A percentile compares a stretch with the other conserved stretches of the same genome.
Conservation (phyloP, 495 filamentous ascomycete genomes). For the Daldinia caldariorum region DNA sequence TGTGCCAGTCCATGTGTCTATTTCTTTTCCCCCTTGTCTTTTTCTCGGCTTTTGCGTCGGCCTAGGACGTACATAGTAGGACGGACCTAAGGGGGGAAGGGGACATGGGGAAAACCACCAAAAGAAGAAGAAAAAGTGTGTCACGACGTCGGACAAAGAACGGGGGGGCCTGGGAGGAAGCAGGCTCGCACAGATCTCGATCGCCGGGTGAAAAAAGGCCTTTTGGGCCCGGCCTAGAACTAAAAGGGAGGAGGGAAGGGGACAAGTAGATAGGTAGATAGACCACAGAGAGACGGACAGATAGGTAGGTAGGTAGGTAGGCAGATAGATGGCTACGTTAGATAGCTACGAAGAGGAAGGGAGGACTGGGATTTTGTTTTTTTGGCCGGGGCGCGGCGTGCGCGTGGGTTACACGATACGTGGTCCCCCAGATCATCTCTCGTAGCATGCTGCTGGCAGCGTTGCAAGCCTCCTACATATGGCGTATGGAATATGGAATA, state of each 20-base stretch:
- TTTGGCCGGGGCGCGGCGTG: background rate
- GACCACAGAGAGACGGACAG: too few relatives aligned
- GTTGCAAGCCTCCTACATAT: conserved; percentile 1
- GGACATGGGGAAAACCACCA: background rate
- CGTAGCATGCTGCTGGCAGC: background rate
- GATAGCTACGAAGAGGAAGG: too few relatives aligned
- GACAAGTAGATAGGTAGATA: too few relatives aligned
- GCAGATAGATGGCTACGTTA: background rate
- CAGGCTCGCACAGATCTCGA: conserved; percentile 41
- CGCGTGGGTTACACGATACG: conserved; percentile 35
- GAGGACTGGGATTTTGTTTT: too few relatives aligned
- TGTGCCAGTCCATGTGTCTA: too few relatives aligned
- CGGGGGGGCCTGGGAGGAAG: conserved; percentile 8
- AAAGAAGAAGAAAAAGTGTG: background rate
- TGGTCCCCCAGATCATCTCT: conserved; percentile 9
- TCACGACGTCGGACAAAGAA: background rate
- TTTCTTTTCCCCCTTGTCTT: too few relatives aligned
- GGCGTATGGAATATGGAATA: background rate
- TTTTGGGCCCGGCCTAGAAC: background rate
- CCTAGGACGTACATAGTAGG: too few relatives aligned
- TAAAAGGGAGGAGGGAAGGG: background rate
- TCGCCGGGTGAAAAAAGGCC: conserved; percentile 14
- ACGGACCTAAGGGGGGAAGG: too few relatives aligned
- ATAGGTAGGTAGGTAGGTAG: too few relatives aligned
- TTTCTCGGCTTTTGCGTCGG: too few relatives aligned